Evolutionary conservation across 2,329 filamentous ascomycete species (phyloP).

Genomic region (Mycosphaerella arachidis): DNA sequence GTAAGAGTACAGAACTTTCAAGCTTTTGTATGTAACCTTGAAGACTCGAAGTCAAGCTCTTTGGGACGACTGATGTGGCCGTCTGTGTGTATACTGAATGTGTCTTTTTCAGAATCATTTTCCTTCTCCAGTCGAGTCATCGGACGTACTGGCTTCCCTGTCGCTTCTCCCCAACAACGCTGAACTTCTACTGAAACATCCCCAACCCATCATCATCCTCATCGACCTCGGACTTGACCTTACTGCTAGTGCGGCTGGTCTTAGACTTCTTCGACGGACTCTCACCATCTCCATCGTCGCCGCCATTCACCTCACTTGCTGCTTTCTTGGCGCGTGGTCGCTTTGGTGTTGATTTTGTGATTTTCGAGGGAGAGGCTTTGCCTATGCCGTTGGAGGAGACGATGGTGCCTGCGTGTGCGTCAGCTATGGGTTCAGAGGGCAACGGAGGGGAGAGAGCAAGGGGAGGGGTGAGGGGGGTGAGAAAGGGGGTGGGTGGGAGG

Average conservation of each 20-base stretch:
- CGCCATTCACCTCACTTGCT: neutral
- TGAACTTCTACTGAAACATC: neutral
- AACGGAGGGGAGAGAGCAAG: neutral
- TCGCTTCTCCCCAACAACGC: too few relatives aligned
- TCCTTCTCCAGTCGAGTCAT: neutral
- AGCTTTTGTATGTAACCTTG: neutral
- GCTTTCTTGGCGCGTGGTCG: slow-evolving; percentile 6
- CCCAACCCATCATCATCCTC: slow-evolving; percentile 7
- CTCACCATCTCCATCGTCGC: slow-evolving; percentile 3
- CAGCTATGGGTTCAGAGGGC: neutral
- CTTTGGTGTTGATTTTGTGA: neutral
- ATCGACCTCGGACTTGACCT: neutral
- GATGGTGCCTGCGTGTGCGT: neutral
- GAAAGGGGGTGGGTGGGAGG: neutral
- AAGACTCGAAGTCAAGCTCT: neutral
- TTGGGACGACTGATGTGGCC: neutral
- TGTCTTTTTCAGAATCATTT: neutral
- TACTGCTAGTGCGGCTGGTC: neutral
- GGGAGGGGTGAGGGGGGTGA: neutral
- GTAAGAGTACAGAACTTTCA: neutral
- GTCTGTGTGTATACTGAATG: neutral
- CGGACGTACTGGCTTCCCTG: too few relatives aligned
- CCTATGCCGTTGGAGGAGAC: neutral
- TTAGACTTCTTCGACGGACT: neutral
- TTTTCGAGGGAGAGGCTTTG: neutral